Base-by-base conservation (phyloP, 371 early-diverging fungal genomes). In the Cokeromyces recurvatus region DNA sequence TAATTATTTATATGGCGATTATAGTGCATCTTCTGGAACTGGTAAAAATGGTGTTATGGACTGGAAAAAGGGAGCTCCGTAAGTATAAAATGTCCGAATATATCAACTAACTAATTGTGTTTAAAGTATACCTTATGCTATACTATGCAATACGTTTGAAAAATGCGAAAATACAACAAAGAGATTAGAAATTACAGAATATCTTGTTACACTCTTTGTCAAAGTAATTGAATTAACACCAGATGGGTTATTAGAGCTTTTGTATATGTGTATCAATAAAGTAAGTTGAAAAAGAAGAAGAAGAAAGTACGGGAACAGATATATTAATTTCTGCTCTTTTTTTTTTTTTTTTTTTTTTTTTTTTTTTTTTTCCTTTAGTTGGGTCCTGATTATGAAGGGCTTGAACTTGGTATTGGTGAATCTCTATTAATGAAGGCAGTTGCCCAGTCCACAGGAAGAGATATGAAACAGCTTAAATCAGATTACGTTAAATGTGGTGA, bases 381-480 rank as follows among this genome's bases (percentile, higher is more conserved):
- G 23, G 87, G 91, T 23, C 97, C 98, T 0, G 95, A 95, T 51
- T 94, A 95, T 56, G 95, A 96, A 62, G 95, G 94, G 9, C 70
- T 94, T 20, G 99, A 99, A 64, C 77, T 99, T 25, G 98, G 98
- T 12, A 84, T 98, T 35, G 99, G 99, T 29, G 99, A 98, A 56
- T 82, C 87, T 9, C 64, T 95, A 3, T 67, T 99, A 24, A 82
- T 97, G 59, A 98, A 97, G 66, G 95, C 97, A 6, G 86, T 99
- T 46, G 96, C 90, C 4, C 64, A 85, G 29, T 86, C 95, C 1
- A 93, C 96, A 0, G 94, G 96, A 5, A 71, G 90, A 17, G 78
- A 81, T 22, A 63, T 79, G 40, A 69, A 77, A 14, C 79, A 79
- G 46, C 81, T 99, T 55, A 97, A 95, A 58, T 60, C 77, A 34